Percentiles rank a stretch among this genome's conserved stretches.
Evolutionary conservation across 164 flowering plant genomes (phyloP).

Genomic region (Liquidambar formosana): DNA sequence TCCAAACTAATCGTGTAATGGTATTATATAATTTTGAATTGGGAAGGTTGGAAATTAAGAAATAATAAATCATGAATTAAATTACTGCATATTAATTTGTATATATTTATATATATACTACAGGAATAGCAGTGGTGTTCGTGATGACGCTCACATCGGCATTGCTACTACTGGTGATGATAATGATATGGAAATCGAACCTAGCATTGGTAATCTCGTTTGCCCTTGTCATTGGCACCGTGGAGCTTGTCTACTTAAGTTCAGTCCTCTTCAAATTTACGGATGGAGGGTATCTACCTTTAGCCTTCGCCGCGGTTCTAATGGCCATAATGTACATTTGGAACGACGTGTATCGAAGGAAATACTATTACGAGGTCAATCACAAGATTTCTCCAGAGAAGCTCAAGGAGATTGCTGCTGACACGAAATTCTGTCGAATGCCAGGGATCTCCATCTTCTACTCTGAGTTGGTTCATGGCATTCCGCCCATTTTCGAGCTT

Average conservation of each 20-base stretch:
- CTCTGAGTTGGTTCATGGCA: constrained; percentile 81
- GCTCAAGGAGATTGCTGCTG: constrained; percentile 30
- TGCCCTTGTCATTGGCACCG: constrained; percentile 40
- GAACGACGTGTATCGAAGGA: constrained; percentile 55
- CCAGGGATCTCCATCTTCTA: constrained; percentile 75
- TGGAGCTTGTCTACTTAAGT: constrained; percentile 59
- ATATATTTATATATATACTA: too few species aligned
- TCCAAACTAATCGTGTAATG: too few species aligned
- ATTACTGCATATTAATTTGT: too few species aligned
- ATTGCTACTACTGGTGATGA: constrained; percentile 65
- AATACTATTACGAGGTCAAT: constrained; percentile 62
- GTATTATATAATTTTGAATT: too few species aligned
- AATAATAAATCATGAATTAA: too few species aligned
- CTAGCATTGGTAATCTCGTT: constrained; percentile 41
- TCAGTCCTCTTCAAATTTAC: constrained; percentile 80
- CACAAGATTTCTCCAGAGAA: constrained; percentile 58
- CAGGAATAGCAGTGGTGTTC: constrained; percentile 77
- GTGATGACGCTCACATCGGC: constrained; percentile 67
- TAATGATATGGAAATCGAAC: constrained; percentile 79
- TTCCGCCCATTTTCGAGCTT: constrained; percentile 78
- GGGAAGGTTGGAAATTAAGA: too few species aligned
- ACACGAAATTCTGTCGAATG: constrained; percentile 33
- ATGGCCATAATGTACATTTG: constrained; percentile 59
- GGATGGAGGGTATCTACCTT: constrained; percentile 77
- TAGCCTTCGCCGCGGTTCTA: constrained; percentile 53